Evolutionary conservation across 805 yeast genomes (phyloP), one percentile per base, ranked within the genome.

Genomic region (Komagataella phaffii): DNA sequence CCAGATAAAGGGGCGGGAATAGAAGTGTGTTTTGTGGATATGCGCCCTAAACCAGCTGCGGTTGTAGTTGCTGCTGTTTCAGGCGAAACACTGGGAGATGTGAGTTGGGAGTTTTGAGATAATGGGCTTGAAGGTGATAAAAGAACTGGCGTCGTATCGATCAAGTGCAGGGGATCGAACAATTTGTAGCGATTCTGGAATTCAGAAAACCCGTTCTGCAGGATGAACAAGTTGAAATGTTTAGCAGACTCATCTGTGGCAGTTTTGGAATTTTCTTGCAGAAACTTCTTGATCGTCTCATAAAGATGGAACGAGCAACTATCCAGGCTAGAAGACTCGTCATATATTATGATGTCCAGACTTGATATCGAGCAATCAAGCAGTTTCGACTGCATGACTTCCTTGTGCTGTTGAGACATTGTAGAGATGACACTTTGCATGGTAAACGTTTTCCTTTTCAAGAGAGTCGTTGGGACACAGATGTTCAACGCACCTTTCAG

Each of bases 401-500:
- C 53, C 3, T 54, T 53, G 2, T 55, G 53, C 1, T 67, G 57
- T 24, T 68, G 56, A 45, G 59, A 63, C 53, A 65, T 62, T 6
- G 70, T 59, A 43, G 64, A 62, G 23, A 72, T 52, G 19, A 72
- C 63, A 30, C 66, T 66, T 6, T 55, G 53, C 36, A 73, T 54
- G 50, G 59, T 64, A 50, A 66, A 68, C 30, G 69, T 63, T 45
- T 59, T 61, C 49, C 77, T 56, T 54, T 72, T 72, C 36, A 73
- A 56, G 23, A 73, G 62, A 1, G 77, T 73, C 2, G 75, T 65
- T 8, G 77, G 77, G 12, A 73, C 59, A 54, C 76, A 72, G 17
- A 71, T 58, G 54, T 72, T 71, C 53, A 67, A 55, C 18, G 77
- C 58, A 23, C 59, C 54, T 12, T 52, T 54, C 14, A 73, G 52